phyloP scores from a whole-genome alignment of 2,329 filamentous ascomycete species.

The Penicillium oxalicum region DNA sequence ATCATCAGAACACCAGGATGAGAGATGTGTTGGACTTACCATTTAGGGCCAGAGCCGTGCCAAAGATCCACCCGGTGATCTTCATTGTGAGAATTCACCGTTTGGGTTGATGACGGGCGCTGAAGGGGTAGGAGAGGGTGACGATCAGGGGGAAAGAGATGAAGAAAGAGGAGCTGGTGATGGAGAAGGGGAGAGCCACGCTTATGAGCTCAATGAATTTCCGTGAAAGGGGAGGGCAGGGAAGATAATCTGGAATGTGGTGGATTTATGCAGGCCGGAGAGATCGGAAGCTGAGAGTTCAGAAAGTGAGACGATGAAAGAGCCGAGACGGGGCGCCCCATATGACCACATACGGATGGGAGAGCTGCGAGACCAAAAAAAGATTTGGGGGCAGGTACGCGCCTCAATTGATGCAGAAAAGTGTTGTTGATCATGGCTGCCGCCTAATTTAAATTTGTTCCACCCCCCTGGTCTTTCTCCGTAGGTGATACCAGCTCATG shows the following conservation, averaged over 20 bases:
- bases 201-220: not conserved
- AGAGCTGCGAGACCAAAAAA: too few relatives aligned
- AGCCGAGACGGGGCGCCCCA: too few relatives aligned
- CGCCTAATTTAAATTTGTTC: too few relatives aligned
- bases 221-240: not conserved
- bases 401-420: too few relatives aligned
- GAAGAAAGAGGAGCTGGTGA: not conserved
- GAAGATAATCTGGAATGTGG: constrained; percentile 3
- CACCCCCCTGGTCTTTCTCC: too few relatives aligned
- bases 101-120: not conserved
- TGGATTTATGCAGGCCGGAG: constrained; percentile 17
- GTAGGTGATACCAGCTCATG: too few relatives aligned
- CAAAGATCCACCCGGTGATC: constrained; percentile 9
- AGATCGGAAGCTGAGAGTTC: constrained; percentile 13
- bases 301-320: too few relatives aligned
- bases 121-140: not conserved
- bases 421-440: too few relatives aligned
- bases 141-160: not conserved
- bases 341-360: too few relatives aligned
- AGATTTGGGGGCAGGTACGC: too few relatives aligned
- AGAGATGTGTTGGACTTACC: constrained; percentile 7
- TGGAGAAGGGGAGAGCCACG: not conserved
- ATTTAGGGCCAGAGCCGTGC: constrained; percentile 13
- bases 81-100: constrained; percentile 12
- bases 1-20: too few relatives aligned